Base-by-base conservation (phyloP, 257 asterid species). In the Solanum pinnatisectum region DNA sequence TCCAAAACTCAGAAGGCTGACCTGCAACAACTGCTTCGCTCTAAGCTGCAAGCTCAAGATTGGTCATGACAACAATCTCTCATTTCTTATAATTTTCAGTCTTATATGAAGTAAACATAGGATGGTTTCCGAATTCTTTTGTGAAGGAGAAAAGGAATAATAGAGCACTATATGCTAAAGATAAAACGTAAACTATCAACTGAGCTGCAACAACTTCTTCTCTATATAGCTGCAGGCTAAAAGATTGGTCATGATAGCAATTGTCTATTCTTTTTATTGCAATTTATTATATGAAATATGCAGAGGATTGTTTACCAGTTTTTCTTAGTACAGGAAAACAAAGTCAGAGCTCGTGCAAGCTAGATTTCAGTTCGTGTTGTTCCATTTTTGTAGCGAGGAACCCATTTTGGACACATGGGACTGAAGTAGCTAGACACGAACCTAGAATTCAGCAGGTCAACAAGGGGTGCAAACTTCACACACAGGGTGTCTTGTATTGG, bases 1-100 rank as follows among this genome's bases (percentile, higher is more conserved):
- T 85, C 68, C 12, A 87, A 79, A 35, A 91, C 76, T 56, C 86
- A 20, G 85, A 93, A 90, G 90, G 81, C 83, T 18, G 90, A 87
- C 25, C 87, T 94, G 87, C 84, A n/a, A 70, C 30, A 86, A 89
- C 74, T 18, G 46, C 91, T 92, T 23, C 42, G 3, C 25, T 65
- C 59, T 30, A 35, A 73, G 67, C 83, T 65, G 33, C 63, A 15
- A 46, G 56, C 18, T 27, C 85, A 32, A 27, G 25, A 11, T 32
- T 32, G 33, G 33, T 16, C 49, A 14, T 4, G 33, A 79, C 40
- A 59, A 15, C 84, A 71, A 71, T 70, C 37, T 22, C 73, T 70
- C 36, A 1, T 7, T 78, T 15, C n/a, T 25, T 42, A 25, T 42
- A 8, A 40, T 4, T 42, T 42, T 44, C 35, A 78, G 39, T 78